These are phyloP conservation scores for Oldenlandia corymbosa DNA, from an alignment of 257 asterid species.

Conservation along the genomic window DNA sequence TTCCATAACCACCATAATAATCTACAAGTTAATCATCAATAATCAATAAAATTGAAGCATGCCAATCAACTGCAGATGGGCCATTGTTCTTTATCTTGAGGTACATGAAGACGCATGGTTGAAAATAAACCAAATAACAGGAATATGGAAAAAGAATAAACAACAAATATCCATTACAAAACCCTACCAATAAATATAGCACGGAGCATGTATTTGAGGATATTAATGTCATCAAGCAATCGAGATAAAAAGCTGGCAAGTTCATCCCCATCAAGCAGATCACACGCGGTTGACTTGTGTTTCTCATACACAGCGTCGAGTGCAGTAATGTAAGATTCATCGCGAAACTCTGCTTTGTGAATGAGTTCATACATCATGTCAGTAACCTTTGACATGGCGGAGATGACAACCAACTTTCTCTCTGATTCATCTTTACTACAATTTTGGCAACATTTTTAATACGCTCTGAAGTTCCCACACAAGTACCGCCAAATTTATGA, in stretches of 20 bases:
- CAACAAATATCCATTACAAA: neutral
- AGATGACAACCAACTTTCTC: conserved; percentile 81
- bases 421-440: conserved; percentile 64
- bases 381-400: conserved; percentile 97
- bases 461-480: conserved; percentile 90
- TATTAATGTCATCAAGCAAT: conserved; percentile 62
- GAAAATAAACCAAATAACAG: neutral
- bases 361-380: conserved; percentile 97
- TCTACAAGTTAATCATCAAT: neutral
- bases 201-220: conserved; percentile 88
- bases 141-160: neutral
- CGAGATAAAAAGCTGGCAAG: conserved; percentile 53
- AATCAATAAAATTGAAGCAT: neutral
- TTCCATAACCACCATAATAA: neutral
- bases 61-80: too few relatives aligned
- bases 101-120: neutral
- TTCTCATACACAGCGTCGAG: conserved; percentile 74
- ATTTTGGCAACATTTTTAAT: conserved; percentile 77
- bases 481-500: conserved; percentile 97
- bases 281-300: conserved; percentile 70
- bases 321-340: conserved; percentile 57
- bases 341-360: conserved; percentile 72
- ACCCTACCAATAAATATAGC: conserved; percentile 85
- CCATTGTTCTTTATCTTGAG: too few relatives aligned
- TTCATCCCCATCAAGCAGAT: conserved; percentile 75